A percentile compares a stretch with the other conserved stretches of the same genome.
Evolutionary conservation across 768 basidiomycete species (phyloP).

Genomic region (Termitomyces sp.): DNA sequence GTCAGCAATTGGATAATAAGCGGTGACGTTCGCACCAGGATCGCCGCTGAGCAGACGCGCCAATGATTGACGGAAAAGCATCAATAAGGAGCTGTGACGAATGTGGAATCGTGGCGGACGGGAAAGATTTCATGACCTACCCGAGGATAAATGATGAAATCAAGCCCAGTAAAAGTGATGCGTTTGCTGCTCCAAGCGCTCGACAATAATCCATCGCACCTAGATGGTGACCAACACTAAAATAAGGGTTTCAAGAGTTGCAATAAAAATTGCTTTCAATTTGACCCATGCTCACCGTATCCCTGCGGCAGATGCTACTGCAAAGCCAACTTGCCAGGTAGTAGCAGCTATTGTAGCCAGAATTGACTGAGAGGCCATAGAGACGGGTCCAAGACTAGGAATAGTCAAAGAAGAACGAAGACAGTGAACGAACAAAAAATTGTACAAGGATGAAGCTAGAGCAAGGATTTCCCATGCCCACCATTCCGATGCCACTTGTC

Average conservation of each 20-base stretch:
- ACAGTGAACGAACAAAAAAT: not conserved
- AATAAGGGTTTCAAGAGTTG: not conserved
- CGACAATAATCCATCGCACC: slow-evolving; percentile 3
- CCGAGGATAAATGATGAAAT: not conserved
- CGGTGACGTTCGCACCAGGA: not conserved
- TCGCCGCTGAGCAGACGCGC: not conserved
- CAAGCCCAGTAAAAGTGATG: not conserved
- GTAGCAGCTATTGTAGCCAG: slow-evolving; percentile 66
- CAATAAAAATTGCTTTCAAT: not conserved
- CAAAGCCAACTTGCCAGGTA: slow-evolving; percentile 77
- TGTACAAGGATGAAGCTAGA: slow-evolving; percentile 28
- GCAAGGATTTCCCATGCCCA: slow-evolving; percentile 11
- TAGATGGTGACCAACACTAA: slow-evolving; percentile 7
- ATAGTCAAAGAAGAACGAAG: not conserved
- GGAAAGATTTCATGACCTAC: not conserved
- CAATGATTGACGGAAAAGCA: not conserved
- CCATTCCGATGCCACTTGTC: slow-evolving; percentile 70
- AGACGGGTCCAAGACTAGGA: slow-evolving; percentile 65
- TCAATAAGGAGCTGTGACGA: not conserved
- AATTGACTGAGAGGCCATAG: slow-evolving; percentile 84
- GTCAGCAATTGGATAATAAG: not conserved
- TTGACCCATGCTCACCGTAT: slow-evolving; percentile 54
- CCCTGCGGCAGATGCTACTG: slow-evolving; percentile 72
- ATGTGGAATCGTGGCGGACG: not conserved
- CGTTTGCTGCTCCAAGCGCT: not conserved